A percentile compares a stretch with the other conserved stretches of the same genome.
These are phyloP conservation scores for Tetradesmus obliquus DNA, from an alignment of 139 green algal species.

Conservation along the genomic window DNA sequence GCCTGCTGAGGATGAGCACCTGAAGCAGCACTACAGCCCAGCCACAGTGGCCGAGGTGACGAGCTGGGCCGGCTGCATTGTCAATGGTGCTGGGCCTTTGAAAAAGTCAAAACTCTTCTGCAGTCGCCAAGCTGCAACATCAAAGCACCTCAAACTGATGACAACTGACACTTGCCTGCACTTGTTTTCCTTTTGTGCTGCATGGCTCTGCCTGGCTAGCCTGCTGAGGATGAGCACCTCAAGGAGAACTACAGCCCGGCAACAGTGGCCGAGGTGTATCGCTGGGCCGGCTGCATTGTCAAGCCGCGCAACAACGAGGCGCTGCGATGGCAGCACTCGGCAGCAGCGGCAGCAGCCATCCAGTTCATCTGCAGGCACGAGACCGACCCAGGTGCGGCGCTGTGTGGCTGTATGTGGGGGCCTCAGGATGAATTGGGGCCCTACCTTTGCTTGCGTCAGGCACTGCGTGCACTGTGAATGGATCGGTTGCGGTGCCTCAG, in stretches of 20 bases:
- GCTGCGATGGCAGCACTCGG: not conserved
- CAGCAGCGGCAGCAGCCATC: slow-evolving; percentile 13
- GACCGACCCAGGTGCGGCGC: not conserved
- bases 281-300: not conserved
- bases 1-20: not conserved
- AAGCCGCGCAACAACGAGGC: not conserved
- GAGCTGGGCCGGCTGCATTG: not conserved
- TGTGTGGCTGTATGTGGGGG: not conserved
- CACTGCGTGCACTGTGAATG: too few relatives aligned
- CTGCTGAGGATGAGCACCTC: not conserved
- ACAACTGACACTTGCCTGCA: too few relatives aligned
- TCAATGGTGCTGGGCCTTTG: not conserved
- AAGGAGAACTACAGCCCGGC: not conserved
- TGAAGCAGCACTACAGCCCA: not conserved
- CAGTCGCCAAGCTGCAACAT: too few relatives aligned
- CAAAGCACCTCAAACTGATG: too few relatives aligned
- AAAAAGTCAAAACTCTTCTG: too few relatives aligned
- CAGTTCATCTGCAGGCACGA: not conserved
- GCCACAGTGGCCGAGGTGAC: not conserved
- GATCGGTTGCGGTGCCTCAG: too few relatives aligned
- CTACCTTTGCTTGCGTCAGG: too few relatives aligned
- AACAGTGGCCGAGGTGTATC: not conserved
- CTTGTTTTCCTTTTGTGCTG: not conserved
- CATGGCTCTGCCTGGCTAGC: not conserved
- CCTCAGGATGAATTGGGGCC: too few relatives aligned